Base-by-base conservation (phyloP, 2,329 filamentous ascomycete species). In the Chaetomium strumarium region DNA sequence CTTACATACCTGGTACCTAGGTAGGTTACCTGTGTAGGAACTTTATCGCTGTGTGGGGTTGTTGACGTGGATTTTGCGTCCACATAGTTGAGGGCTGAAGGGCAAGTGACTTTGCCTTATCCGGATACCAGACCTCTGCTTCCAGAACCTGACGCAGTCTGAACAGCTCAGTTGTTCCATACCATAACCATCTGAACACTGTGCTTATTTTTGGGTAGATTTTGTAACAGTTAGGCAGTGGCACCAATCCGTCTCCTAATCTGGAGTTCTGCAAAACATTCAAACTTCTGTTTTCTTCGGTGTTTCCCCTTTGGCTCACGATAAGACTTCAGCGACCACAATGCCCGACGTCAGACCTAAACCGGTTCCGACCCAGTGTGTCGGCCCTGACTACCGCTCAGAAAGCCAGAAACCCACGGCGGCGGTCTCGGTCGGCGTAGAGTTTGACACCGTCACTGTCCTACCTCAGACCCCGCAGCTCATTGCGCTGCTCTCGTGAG, bases 401-500 rank as follows among this genome's bases (percentile, higher is more conserved):
- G 80, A 85, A 56, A 83, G 80, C 60, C 82, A 92, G 68, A 95
- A 92, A 67, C 90, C 90, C 38, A 86, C 80, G 53, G 90, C 90
- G 12, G 97, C 91, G 2, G 86, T 97, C 39, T 99, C 93, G 12
- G 91, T 84, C 52, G 79, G 83, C 55, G 84, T 96, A 37, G 73
- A 83, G 41, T 85, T 90, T 64, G 85, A 90, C 57, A 96, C 95
- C 75, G 89, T 99, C 60, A 86, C 90, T 67, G 86, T 95, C 59
- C 77, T 99, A 42, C 81, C 88, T 30, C 93, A 97, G 73, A 96
- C 93, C 11, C 91, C 93, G 45, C 93, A 99, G 76, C 81, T 99
- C 60, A 99, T 99, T 73, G 91, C 93, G 60, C 81, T 99, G 60
- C 80, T 99, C 72, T 96, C 93, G 93, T 96, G 83, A 78, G 90